Conservation (phyloP, 2,329 filamentous ascomycete species). For the Pseudogymnoascus sp. region DNA sequence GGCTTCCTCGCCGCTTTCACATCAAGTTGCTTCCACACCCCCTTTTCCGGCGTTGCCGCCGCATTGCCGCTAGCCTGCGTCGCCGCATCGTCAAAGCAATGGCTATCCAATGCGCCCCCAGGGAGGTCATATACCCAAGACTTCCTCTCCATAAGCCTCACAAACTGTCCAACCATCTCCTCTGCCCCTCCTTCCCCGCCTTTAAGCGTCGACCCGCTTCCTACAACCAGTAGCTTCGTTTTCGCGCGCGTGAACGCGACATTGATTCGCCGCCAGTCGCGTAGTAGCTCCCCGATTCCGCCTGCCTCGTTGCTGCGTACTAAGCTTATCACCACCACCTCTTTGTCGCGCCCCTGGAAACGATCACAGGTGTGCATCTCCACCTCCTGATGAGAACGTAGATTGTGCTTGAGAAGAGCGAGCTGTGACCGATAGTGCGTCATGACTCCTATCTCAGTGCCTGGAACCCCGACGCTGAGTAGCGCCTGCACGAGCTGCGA, state of each 20-base stretch:
- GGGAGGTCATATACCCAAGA: conserved; percentile 76
- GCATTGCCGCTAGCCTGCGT: conserved; percentile 37
- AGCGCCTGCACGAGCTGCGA: conserved; percentile 74
- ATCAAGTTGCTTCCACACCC: conserved; percentile 13
- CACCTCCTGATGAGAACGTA: conserved; percentile 54
- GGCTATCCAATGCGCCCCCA: conserved; percentile 52
- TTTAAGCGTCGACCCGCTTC: conserved; percentile 68
- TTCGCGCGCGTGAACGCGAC: conserved; percentile 91
- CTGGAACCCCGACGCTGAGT: conserved; percentile 64
- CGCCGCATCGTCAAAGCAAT: conserved; percentile 50
- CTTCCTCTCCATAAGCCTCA: conserved; percentile 65
- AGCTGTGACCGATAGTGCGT: conserved; percentile 95
- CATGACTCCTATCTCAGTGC: conserved; percentile 81
- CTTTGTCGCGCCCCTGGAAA: conserved; percentile 94
- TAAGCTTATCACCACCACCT: conserved; percentile 77
- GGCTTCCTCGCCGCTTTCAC: conserved; percentile 15
- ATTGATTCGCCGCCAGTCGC: conserved; percentile 89
- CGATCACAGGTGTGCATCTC: conserved; percentile 97
- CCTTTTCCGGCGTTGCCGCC: conserved; percentile 10
- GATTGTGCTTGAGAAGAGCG: conserved; percentile 65
- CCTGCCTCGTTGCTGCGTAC: conserved; percentile 78
- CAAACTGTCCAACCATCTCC: conserved; percentile 69
- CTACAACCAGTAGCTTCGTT: conserved; percentile 83
- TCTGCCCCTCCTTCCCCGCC: conserved; percentile 51
- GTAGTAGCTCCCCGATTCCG: conserved; percentile 81